These are phyloP conservation scores for Fusarium udum DNA, from an alignment of 2,329 filamentous ascomycete species.

Conservation along the genomic window DNA sequence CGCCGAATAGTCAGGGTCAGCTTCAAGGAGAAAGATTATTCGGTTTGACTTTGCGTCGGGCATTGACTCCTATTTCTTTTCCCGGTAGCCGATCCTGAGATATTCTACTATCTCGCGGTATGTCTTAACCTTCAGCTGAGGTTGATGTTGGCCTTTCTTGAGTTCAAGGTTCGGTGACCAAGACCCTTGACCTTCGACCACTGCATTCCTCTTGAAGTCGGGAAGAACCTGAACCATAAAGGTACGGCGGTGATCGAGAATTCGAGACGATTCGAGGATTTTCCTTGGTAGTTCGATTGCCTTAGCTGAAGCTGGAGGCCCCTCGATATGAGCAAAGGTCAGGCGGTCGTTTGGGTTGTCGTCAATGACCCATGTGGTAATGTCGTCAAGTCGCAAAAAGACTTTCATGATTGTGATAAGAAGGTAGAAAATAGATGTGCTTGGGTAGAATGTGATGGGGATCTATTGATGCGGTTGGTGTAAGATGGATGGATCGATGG, in stretches of 20 bases:
- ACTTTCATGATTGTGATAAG: neutral
- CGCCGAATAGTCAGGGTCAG: neutral
- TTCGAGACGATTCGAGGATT: neutral
- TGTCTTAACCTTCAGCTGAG: neutral
- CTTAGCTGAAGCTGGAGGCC: neutral
- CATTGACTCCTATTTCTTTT: neutral
- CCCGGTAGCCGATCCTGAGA: neutral
- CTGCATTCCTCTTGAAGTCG: neutral
- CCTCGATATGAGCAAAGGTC: neutral
- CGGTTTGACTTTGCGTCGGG: neutral
- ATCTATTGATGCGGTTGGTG: neutral
- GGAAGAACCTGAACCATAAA: neutral
- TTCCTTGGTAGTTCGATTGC: neutral
- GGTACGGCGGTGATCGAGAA: neutral
- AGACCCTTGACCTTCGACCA: neutral
- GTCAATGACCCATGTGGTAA: neutral
- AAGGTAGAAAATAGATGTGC: neutral
- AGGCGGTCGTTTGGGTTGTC: neutral
- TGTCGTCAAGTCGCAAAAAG: fast-evolving
- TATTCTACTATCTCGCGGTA: neutral
- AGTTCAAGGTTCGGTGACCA: neutral
- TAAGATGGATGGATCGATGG: neutral
- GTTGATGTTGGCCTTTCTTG: neutral
- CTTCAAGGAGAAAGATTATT: neutral
- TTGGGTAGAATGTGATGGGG: neutral